Evolutionary conservation across 768 basidiomycete species (phyloP).

Genomic region (Phylloporus arenicola): DNA sequence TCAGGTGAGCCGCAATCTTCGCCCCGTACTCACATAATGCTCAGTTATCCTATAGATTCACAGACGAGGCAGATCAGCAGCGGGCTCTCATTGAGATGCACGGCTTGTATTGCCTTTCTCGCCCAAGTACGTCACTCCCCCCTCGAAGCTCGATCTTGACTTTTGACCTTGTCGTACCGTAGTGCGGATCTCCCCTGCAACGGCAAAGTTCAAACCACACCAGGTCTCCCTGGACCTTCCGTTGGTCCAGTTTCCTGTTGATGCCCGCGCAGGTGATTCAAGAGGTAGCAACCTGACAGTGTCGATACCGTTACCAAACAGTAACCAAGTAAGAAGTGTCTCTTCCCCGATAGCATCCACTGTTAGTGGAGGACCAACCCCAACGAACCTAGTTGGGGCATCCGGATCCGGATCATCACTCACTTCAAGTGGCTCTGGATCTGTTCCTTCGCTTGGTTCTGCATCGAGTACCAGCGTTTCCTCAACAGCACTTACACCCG

Average conservation of each 20-base stretch:
- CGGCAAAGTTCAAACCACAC: conserved; percentile 76
- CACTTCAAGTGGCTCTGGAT: conserved; percentile 42
- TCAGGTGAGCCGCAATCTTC: conserved; percentile 49
- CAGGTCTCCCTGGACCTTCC: conserved; percentile 42
- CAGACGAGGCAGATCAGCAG: conserved; percentile 83
- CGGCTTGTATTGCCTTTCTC: conserved; percentile 81
- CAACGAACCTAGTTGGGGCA: conserved; percentile 31
- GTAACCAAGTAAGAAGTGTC: conserved; percentile 54
- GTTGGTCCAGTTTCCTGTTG: conserved; percentile 40
- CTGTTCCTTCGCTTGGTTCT: conserved; percentile 49
- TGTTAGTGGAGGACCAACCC: conserved; percentile 15
- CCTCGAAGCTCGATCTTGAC: neutral
- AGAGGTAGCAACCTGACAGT: conserved; percentile 40
- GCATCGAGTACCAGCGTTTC: conserved; percentile 41
- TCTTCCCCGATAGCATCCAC: conserved; percentile 61
- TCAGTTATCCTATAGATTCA: conserved; percentile 52
- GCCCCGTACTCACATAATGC: conserved; percentile 5
- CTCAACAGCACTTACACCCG: conserved; percentile 45
- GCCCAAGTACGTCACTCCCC: conserved; percentile 61
- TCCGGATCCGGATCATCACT: conserved; percentile 47
- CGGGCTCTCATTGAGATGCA: conserved; percentile 90
- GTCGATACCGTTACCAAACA: conserved; percentile 44
- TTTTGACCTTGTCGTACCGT: conserved; percentile 25
- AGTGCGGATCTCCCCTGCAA: conserved; percentile 92
- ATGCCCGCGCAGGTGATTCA: conserved; percentile 23